A percentile compares a stretch with the other conserved stretches of the same genome.
Conservation (phyloP, 768 basidiomycete genomes). For the Boletus speciosus region DNA sequence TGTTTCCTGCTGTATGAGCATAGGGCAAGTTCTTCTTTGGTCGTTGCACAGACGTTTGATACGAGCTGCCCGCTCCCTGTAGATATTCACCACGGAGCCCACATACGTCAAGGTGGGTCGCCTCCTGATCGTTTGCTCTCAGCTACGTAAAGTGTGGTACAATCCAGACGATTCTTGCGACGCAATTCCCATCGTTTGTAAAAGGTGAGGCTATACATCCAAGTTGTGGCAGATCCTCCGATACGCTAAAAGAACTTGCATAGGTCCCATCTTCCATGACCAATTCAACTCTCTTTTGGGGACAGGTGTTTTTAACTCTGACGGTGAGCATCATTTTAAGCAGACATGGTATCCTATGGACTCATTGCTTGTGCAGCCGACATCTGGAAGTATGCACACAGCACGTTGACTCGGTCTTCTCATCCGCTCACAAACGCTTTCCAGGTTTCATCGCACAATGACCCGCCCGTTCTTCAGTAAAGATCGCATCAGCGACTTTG, state of each 20-base stretch:
- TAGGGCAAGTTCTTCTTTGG: conserved; percentile 13
- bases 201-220: conserved; percentile 28
- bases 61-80: neutral
- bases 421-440: neutral
- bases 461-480: conserved; percentile 41
- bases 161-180: conserved; percentile 35
- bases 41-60: neutral
- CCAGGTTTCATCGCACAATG: conserved; percentile 42
- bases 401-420: neutral
- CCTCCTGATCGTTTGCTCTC: neutral
- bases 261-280: conserved; percentile 24
- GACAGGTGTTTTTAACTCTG: conserved; percentile 41
- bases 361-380: conserved; percentile 23
- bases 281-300: conserved; percentile 32
- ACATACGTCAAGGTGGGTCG: conserved; percentile 37
- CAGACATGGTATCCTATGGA: neutral
- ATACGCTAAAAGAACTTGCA: neutral
- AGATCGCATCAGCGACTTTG: conserved; percentile 39
- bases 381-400: conserved; percentile 36
- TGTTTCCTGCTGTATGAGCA: conserved; percentile 25
- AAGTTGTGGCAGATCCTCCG: neutral
- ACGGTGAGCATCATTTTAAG: conserved; percentile 22
- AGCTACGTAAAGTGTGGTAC: neutral
- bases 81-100: conserved; percentile 39
- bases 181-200: conserved; percentile 34